Evolutionary conservation across 441 rosid species (phyloP).

Genomic region (Theobroma grandiflorum): DNA sequence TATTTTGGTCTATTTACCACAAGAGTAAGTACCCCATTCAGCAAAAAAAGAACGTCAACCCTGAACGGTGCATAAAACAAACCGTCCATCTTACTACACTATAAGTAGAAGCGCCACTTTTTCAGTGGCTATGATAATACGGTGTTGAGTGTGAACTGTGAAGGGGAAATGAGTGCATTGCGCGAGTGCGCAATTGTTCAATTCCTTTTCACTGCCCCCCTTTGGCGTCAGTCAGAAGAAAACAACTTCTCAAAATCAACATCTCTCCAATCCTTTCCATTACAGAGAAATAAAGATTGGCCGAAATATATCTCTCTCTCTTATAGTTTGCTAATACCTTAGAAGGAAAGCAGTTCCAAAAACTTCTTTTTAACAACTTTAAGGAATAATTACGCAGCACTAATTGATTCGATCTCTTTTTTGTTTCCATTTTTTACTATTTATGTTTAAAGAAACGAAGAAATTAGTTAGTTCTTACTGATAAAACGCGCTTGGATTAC

Average conservation of each 20-base stretch:
- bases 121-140: conserved; percentile 33
- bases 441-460: not conserved
- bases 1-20: not conserved
- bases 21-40: not conserved
- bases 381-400: conserved; percentile 12
- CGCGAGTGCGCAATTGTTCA: conserved; percentile 35
- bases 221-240: conserved; percentile 51
- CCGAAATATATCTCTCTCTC: not conserved
- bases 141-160: not conserved
- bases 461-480: conserved; percentile 49
- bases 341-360: conserved; percentile 43
- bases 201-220: conserved; percentile 20
- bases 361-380: not conserved
- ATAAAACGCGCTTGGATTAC: conserved; percentile 62
- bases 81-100: not conserved
- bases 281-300: not conserved
- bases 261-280: not conserved
- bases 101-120: conserved; percentile 23
- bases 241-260: not conserved
- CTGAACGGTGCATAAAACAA: not conserved
- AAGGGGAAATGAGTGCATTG: conserved; percentile 34
- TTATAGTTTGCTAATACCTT: conserved; percentile 35
- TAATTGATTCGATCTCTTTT: not conserved
- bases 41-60: not conserved
- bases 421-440: not conserved